Evolutionary conservation across 352 stramenopile genomes (phyloP).

Genomic region (Globisporangium megalacanthum): DNA sequence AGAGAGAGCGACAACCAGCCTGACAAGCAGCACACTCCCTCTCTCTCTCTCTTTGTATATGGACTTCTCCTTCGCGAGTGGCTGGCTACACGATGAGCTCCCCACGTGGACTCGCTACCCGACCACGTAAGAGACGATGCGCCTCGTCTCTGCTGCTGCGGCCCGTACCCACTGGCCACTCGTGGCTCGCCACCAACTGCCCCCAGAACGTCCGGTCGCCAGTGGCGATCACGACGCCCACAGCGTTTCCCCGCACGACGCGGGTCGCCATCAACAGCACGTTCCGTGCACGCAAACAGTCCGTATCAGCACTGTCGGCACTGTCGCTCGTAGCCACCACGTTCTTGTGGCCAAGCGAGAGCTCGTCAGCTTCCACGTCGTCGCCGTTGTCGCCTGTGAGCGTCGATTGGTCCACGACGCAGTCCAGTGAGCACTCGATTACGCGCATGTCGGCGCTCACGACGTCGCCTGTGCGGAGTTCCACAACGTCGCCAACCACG

Average conservation of each 20-base stretch:
- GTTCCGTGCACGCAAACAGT: slow-evolving; percentile 43
- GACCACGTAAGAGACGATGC: neutral
- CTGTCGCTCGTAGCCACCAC: slow-evolving; percentile 14
- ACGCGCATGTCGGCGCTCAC: slow-evolving; percentile 87
- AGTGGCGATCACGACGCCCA: slow-evolving; percentile 69
- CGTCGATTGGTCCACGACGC: slow-evolving; percentile 55
- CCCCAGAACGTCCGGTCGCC: slow-evolving; percentile 73
- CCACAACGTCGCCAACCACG: slow-evolving; percentile 90
- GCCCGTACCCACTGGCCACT: slow-evolving; percentile 35
- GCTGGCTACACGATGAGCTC: slow-evolving; percentile 3
- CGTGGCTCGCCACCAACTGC: slow-evolving; percentile 43
- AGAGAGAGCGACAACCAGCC: no score
- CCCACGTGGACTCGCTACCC: neutral
- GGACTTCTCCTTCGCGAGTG: neutral
- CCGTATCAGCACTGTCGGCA: slow-evolving; percentile 8
- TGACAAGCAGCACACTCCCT: no score
- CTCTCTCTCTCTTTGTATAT: no score
- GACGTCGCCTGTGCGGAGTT: slow-evolving; percentile 84
- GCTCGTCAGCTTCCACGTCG: slow-evolving; percentile 17
- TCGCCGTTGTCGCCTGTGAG: slow-evolving; percentile 31
- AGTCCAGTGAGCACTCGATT: slow-evolving; percentile 74
- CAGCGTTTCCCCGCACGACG: slow-evolving; percentile 41
- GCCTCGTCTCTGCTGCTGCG: slow-evolving; percentile 5
- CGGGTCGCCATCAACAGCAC: slow-evolving; percentile 65
- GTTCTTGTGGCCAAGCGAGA: slow-evolving; percentile 25